phyloP scores from a whole-genome alignment of 768 basidiomycete species.

The Tylopilus sp. region DNA sequence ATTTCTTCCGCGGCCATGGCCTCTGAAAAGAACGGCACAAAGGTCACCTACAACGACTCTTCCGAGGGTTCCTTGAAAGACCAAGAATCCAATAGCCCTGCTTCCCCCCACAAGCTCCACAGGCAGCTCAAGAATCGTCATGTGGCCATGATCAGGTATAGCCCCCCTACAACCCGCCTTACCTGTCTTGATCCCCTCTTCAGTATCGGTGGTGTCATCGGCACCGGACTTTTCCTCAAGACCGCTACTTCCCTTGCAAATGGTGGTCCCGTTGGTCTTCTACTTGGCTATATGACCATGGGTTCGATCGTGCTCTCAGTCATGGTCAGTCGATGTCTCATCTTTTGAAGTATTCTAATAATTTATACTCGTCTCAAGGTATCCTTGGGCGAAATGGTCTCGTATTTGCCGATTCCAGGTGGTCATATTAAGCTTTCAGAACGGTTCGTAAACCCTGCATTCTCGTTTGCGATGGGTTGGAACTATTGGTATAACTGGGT shows the following conservation, averaged over 20 bases:
- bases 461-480: constrained; percentile 57
- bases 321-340: constrained; percentile 46
- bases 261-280: constrained; percentile 72
- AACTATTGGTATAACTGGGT: constrained; percentile 48
- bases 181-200: constrained; percentile 1
- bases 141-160: constrained; percentile 76
- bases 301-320: constrained; percentile 68
- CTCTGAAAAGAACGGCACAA: constrained; percentile 20
- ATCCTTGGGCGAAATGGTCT: constrained; percentile 58
- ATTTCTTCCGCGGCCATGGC: constrained; percentile 1
- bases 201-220: constrained; percentile 59
- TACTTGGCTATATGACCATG: constrained; percentile 66
- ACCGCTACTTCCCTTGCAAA: constrained; percentile 47
- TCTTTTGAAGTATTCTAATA: too few species aligned
- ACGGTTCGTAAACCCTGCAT: constrained; percentile 75
- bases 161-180: background rate
- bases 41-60: background rate
- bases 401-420: constrained; percentile 75
- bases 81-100: constrained; percentile 12
- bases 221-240: constrained; percentile 67
- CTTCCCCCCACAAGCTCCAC: constrained; percentile 32
- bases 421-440: constrained; percentile 80
- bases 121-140: constrained; percentile 75
- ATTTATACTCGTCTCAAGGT: constrained; percentile 36
- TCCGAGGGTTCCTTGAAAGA: constrained; percentile 21